These are phyloP conservation scores for Leccinum uliginosum DNA, from an alignment of 768 basidiomycete genomes.

Conservation along the genomic window DNA sequence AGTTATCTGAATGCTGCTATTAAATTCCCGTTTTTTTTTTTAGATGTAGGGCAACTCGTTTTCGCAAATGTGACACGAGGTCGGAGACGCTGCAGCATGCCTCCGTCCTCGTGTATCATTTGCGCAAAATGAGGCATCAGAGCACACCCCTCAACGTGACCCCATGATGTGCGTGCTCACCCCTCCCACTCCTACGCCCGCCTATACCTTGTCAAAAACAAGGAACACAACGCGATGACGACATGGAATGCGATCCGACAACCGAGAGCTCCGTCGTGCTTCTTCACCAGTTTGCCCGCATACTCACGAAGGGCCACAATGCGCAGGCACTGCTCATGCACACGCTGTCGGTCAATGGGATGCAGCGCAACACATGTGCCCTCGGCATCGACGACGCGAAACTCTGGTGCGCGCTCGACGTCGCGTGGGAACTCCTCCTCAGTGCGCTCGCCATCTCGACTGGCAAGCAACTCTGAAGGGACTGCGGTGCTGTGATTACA, in stretches of 20 bases:
- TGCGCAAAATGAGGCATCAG: too few species aligned
- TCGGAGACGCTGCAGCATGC: too few species aligned
- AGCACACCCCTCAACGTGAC: too few species aligned
- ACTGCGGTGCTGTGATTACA: not conserved
- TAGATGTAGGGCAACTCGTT: too few species aligned
- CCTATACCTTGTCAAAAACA: too few species aligned
- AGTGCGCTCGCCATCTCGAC: conserved; percentile 34
- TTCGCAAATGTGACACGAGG: too few species aligned
- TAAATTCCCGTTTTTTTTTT: too few species aligned
- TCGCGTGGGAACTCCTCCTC: conserved; percentile 46
- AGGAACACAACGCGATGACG: too few species aligned
- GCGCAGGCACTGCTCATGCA: conserved; percentile 32
- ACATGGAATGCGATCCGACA: conserved; percentile 20
- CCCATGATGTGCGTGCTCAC: too few species aligned
- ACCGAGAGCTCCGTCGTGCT: conserved; percentile 9
- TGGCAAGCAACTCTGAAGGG: conserved; percentile 15
- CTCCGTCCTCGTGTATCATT: too few species aligned
- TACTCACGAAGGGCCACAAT: conserved; percentile 12
- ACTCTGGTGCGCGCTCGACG: conserved; percentile 45
- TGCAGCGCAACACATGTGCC: conserved; percentile 48
- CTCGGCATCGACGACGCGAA: conserved; percentile 46
- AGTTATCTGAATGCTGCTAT: too few species aligned
- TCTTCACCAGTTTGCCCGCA: conserved; percentile 14
- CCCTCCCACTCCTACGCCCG: too few species aligned
- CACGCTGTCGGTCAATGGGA: conserved; percentile 36